phyloP scores from a whole-genome alignment of 495 filamentous ascomycete genomes.

The Aspergillus incahuasiensis region DNA sequence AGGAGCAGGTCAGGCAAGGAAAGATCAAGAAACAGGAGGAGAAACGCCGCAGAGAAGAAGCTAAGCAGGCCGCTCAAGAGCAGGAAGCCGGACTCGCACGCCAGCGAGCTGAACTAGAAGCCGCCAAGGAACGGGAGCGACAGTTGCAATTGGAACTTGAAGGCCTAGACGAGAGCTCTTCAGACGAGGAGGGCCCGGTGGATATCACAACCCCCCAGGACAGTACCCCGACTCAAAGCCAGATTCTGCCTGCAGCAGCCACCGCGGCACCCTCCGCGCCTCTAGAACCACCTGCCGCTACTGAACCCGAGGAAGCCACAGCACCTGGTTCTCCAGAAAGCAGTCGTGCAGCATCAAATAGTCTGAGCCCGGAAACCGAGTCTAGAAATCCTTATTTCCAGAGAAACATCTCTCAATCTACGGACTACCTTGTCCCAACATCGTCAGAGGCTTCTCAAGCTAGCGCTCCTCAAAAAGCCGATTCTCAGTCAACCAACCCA shows the following conservation, averaged over 20 bases:
- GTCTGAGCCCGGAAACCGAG: slow-evolving; percentile 35
- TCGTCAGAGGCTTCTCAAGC: slow-evolving; percentile 27
- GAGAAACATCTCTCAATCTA: slow-evolving; percentile 55
- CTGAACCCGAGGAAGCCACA: slow-evolving; percentile 29
- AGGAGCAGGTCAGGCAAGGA: slow-evolving; percentile 89
- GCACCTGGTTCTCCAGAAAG: slow-evolving; percentile 26
- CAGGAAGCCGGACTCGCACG: slow-evolving; percentile 80
- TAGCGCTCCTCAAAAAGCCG: slow-evolving; percentile 30
- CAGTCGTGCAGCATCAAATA: slow-evolving; percentile 22
- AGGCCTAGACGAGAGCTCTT: slow-evolving; percentile 73
- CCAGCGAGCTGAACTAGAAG: slow-evolving; percentile 89
- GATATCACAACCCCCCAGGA: slow-evolving; percentile 79
- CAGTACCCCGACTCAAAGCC: slow-evolving; percentile 70
- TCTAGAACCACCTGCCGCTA: slow-evolving; percentile 33
- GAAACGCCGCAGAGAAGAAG: slow-evolving; percentile 84
- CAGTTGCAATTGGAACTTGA: slow-evolving; percentile 85
- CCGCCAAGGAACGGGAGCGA: slow-evolving; percentile 78
- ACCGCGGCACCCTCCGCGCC: slow-evolving; percentile 33
- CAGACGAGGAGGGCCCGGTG: slow-evolving; percentile 81
- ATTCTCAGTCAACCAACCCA: slow-evolving; percentile 77
- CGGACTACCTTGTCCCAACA: slow-evolving; percentile 23
- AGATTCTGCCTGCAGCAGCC: slow-evolving; percentile 44
- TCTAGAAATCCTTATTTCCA: slow-evolving; percentile 73
- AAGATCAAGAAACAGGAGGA: slow-evolving; percentile 98
- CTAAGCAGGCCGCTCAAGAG: slow-evolving; percentile 77